These are phyloP conservation scores for Exidia glandulosa DNA, from an alignment of 768 basidiomycete species.

Conservation along the genomic window DNA sequence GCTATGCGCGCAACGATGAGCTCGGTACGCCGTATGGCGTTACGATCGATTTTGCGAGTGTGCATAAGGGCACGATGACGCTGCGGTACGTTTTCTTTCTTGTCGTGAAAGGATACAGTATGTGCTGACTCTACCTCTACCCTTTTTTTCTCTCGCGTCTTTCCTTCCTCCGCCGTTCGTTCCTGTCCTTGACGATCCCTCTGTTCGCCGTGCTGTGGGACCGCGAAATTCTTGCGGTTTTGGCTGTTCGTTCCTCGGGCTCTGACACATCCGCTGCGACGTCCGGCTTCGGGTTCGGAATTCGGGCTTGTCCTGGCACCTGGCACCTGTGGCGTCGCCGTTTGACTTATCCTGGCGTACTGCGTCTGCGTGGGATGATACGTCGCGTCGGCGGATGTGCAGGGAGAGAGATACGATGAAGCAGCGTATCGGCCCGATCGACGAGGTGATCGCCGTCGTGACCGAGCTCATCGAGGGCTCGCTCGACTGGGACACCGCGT, in stretches of 20 bases:
- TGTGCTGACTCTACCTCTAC: too few species aligned
- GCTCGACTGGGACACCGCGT: conserved; percentile 71
- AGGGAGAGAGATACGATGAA: conserved; percentile 93
- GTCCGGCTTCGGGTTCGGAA: too few species aligned
- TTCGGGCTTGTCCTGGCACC: too few species aligned
- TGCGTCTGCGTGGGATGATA: not conserved
- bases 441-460: conserved; percentile 77
- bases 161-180: too few species aligned
- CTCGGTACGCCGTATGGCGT: conserved; percentile 95
- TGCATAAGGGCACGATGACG: conserved; percentile 89
- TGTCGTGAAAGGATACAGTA: not conserved
- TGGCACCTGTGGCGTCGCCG: not conserved
- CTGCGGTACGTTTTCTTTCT: conserved; percentile 51
- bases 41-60: conserved; percentile 91
- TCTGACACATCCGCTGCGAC: too few species aligned
- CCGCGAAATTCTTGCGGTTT: too few species aligned
- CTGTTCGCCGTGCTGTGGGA: too few species aligned
- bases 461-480: conserved; percentile 65
- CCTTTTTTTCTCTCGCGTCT: not conserved
- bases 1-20: conserved; percentile 96
- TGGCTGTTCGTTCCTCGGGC: too few species aligned
- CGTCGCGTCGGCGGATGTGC: conserved; percentile 6
- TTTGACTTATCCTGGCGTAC: not conserved
- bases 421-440: conserved; percentile 82
- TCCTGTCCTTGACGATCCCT: too few species aligned